Evolutionary conservation across 2,329 filamentous ascomycete genomes (phyloP).

Genomic region (Knoxdaviesia capensis): DNA sequence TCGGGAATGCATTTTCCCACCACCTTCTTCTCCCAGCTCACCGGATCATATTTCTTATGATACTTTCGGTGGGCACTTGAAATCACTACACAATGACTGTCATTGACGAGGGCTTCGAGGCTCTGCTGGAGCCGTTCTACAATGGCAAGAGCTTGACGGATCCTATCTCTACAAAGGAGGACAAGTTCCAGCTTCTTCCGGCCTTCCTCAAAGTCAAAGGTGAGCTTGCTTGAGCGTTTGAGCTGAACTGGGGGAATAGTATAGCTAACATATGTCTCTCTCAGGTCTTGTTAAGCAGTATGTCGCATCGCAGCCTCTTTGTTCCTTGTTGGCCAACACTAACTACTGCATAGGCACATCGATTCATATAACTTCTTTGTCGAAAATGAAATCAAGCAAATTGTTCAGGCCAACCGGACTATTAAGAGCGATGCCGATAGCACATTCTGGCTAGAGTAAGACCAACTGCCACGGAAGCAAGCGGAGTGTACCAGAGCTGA

Average conservation of each 20-base stretch:
- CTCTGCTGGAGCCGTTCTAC: slow-evolving; percentile 45
- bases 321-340: not conserved
- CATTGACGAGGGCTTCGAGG: slow-evolving; percentile 44
- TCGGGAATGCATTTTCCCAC: too few relatives aligned
- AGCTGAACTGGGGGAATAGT: not conserved
- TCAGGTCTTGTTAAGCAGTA: slow-evolving; percentile 68
- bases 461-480: not conserved
- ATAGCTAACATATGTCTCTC: slow-evolving; percentile 8
- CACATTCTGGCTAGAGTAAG: slow-evolving; percentile 67
- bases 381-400: slow-evolving; percentile 90
- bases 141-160: slow-evolving; percentile 48
- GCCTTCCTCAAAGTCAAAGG: slow-evolving; percentile 97
- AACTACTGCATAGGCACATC: slow-evolving; percentile 38
- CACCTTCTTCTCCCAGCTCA: too few relatives aligned
- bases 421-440: slow-evolving; percentile 86
- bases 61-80: too few relatives aligned
- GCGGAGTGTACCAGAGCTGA: too few relatives aligned
- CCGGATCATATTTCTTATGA: too few relatives aligned
- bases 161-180: slow-evolving; percentile 44
- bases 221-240: slow-evolving; percentile 11
- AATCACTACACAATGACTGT: slow-evolving; percentile 23
- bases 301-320: slow-evolving; percentile 7
- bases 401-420: slow-evolving; percentile 74
- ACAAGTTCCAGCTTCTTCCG: slow-evolving; percentile 93
- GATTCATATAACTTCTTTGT: slow-evolving; percentile 99